Percentiles rank a stretch among this genome's conserved stretches.
These are phyloP conservation scores for Nakazawaea populi DNA, from an alignment of 805 yeast genomes.

Conservation along the genomic window DNA sequence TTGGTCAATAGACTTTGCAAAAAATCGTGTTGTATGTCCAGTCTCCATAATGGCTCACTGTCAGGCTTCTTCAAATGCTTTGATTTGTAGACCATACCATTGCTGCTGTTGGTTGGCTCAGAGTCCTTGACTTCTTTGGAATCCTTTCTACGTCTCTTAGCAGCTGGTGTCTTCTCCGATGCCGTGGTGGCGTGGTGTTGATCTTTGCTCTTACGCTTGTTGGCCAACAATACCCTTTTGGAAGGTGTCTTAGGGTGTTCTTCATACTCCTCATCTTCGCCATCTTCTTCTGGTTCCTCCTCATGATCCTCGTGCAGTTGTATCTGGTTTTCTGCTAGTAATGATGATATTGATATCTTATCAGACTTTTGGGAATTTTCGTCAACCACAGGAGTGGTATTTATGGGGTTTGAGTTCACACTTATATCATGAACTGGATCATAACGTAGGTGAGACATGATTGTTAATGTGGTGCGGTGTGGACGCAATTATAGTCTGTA, in stretches of 20 bases:
- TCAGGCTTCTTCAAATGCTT: slow-evolving; percentile 81
- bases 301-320: not conserved
- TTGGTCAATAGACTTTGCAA: slow-evolving; percentile 60
- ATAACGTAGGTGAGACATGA: slow-evolving; percentile 4
- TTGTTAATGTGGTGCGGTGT: not conserved
- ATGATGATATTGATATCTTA: slow-evolving; percentile 1
- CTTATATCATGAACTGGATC: slow-evolving; percentile 5
- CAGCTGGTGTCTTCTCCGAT: not conserved
- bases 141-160: not conserved
- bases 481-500: not conserved
- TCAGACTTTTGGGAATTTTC: not conserved
- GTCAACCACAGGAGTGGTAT: not conserved
- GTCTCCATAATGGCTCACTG: slow-evolving; percentile 88
- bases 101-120: not conserved
- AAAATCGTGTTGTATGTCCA: slow-evolving; percentile 82
- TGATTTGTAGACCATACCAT: slow-evolving; percentile 14
- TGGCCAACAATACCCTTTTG: slow-evolving; percentile 5
- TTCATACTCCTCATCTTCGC: not conserved
- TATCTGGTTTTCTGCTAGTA: not conserved
- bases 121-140: not conserved
- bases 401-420: not conserved
- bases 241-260: not conserved
- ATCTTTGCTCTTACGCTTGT: slow-evolving; percentile 7
- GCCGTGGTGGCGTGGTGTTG: not conserved
- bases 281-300: not conserved